Base-by-base conservation (phyloP, 164 flowering plant species). In the Vitis amurensis region DNA sequence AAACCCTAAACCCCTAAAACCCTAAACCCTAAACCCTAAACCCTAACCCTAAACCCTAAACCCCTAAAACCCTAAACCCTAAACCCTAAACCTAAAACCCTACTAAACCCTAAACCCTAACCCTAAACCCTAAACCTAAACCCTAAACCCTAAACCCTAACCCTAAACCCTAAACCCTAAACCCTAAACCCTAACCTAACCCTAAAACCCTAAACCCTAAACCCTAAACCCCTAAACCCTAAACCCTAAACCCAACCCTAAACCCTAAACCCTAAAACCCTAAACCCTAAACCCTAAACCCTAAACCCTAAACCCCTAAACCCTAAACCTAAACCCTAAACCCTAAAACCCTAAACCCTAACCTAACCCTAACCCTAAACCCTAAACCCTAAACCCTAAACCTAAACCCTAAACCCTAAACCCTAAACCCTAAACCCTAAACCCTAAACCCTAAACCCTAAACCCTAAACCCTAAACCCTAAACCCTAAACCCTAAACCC, bases 291-390 rank as follows among this genome's bases (percentile, higher is more conserved):
- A 55, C 68, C 73, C 62, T 55, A 62, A 70, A 59, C 64, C 71
- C 71, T 68, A 70, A 70, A 55, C 73, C 66, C 64, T 52, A 56
- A 70, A 70, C 60, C 73, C 73, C 50, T 47, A 70, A 70, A 53
- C 55, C 73, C 37, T 16, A 70, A 70, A 61, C 73, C 67, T 62
- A 62, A 70, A 63, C 73, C 67, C 73, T 52, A 70, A 70, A 63
- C 73, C 73, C 68, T 63, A 62, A 70, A 63, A n/a, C 67, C 73
- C 67, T 63, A 70, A 70, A 63, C 67, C 61, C 68, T 66, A 66
- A 66, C n/a, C n/a, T n/a, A n/a, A n/a, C n/a, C n/a, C n/a, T n/a
- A n/a, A 55, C 60, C 69, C 50, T 53, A 66, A 53, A 31, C 69
- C 60, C 68, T 66, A 66, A 66, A 55, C 69, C 69, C 69, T 66